Percentiles rank a stretch among this genome's conserved stretches.
These are phyloP conservation scores for Euryodendron excelsum DNA, from an alignment of 148 eudicot species.

Conservation along the genomic window DNA sequence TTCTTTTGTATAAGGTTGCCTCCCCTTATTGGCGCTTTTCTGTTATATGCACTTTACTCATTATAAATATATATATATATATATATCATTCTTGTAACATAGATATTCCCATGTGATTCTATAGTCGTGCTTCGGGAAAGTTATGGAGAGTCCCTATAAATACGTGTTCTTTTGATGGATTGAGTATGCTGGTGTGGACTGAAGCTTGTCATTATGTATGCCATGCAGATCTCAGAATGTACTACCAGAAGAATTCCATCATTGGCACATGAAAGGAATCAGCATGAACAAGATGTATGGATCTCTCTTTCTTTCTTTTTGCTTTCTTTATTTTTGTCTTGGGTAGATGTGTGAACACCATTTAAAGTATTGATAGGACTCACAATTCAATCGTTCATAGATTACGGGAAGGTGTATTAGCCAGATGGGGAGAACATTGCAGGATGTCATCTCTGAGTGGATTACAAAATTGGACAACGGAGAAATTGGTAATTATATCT, in stretches of 20 bases:
- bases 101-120: neutral
- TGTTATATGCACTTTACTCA: too few species aligned
- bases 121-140: neutral
- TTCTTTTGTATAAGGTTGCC: too few species aligned
- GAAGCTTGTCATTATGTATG: slow-evolving; percentile 7
- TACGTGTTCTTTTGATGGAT: neutral
- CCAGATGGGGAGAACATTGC: slow-evolving; percentile 65
- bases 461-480: slow-evolving; percentile 51
- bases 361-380: slow-evolving; percentile 5
- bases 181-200: neutral
- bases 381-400: slow-evolving; percentile 34
- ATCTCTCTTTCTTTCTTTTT: neutral
- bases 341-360: neutral
- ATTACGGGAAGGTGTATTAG: slow-evolving; percentile 77
- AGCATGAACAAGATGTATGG: slow-evolving; percentile 74
- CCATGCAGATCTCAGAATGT: slow-evolving; percentile 58
- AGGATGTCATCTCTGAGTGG: slow-evolving; percentile 70
- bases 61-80: too few species aligned
- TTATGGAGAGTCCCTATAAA: neutral
- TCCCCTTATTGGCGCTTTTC: too few species aligned
- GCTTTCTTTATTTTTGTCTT: neutral
- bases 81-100: too few species aligned
- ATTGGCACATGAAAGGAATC: slow-evolving; percentile 74
- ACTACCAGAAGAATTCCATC: slow-evolving; percentile 50
- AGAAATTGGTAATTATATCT: slow-evolving; percentile 56